A percentile compares a stretch with the other conserved stretches of the same genome.
phyloP scores from a whole-genome alignment of 495 filamentous ascomycete genomes.

The Penicillium samsonianum region DNA sequence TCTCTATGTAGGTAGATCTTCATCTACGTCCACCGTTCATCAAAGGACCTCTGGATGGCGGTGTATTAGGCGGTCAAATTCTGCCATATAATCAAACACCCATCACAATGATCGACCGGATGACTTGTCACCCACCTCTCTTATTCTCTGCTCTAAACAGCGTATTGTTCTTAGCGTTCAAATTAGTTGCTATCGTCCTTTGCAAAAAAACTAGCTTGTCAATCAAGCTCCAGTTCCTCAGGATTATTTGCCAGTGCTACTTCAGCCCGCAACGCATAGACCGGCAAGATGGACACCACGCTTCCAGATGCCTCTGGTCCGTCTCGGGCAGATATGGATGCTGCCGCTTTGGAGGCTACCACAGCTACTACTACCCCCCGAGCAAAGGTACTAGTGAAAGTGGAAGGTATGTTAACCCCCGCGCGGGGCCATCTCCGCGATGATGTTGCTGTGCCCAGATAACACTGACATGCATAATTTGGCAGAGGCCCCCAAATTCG shows the following conservation, averaged over 20 bases:
- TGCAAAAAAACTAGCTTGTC: neutral
- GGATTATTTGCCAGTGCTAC: neutral
- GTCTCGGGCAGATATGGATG: conserved; percentile 9
- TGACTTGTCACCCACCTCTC: neutral
- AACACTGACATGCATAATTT: conserved; percentile 9
- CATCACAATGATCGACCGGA: conserved; percentile 10
- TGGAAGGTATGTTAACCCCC: conserved; percentile 22
- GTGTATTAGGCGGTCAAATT: neutral
- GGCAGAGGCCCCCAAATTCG: conserved; percentile 83
- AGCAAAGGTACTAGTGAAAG: conserved; percentile 12
- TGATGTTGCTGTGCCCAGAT: neutral
- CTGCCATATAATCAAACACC: neutral
- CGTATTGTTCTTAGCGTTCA: conserved; percentile 5
- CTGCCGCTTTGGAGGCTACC: neutral
- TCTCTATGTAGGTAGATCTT: neutral
- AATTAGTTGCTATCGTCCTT: neutral
- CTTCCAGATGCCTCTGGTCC: conserved; percentile 33
- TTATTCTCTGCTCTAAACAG: neutral
- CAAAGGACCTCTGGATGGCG: neutral
- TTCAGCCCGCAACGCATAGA: neutral
- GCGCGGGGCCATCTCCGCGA: conserved; percentile 11
- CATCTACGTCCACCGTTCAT: neutral
- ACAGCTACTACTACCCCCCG: conserved; percentile 10
- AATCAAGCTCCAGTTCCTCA: neutral
- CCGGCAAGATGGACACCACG: conserved; percentile 29